Conservation (phyloP, 352 stramenopile species). For the Phytopythium ostracodes region DNA sequence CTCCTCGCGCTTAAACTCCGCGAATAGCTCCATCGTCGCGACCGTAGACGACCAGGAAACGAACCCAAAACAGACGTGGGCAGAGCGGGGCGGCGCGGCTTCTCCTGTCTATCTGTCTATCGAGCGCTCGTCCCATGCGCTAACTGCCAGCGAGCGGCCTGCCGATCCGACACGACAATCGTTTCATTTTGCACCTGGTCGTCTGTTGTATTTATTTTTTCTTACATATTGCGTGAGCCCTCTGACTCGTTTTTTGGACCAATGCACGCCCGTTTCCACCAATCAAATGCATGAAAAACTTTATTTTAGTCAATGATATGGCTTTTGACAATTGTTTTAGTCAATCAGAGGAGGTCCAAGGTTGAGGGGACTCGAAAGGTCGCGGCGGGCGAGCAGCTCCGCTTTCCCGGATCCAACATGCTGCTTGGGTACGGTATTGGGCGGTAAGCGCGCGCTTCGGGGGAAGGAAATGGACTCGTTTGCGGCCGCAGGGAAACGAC, state of each 20-base stretch:
- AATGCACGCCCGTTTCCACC: neutral
- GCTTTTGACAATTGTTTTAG: neutral
- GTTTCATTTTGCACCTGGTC: neutral
- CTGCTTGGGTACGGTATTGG: no score
- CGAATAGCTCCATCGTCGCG: conserved; percentile 46
- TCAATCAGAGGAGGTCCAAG: conserved; percentile 8
- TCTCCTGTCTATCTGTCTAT: neutral
- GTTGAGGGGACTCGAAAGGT: neutral
- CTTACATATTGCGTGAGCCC: no score
- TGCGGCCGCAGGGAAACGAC: neutral
- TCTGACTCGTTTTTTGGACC: neutral
- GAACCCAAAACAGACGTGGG: neutral
- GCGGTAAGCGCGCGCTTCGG: no score
- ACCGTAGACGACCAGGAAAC: no score
- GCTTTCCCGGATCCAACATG: no score
- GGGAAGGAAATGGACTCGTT: no score
- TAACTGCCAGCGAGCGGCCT: neutral
- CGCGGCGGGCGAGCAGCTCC: neutral
- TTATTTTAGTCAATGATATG: conserved; percentile 9
- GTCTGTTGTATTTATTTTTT: conserved; percentile 1
- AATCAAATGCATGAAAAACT: neutral
- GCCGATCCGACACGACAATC: neutral
- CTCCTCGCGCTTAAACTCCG: conserved; percentile 22
- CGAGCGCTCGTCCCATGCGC: neutral
- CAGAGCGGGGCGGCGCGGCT: neutral